Evolutionary conservation across 2,329 filamentous ascomycete genomes (phyloP).

Genomic region (Aureobasidium sp.): DNA sequence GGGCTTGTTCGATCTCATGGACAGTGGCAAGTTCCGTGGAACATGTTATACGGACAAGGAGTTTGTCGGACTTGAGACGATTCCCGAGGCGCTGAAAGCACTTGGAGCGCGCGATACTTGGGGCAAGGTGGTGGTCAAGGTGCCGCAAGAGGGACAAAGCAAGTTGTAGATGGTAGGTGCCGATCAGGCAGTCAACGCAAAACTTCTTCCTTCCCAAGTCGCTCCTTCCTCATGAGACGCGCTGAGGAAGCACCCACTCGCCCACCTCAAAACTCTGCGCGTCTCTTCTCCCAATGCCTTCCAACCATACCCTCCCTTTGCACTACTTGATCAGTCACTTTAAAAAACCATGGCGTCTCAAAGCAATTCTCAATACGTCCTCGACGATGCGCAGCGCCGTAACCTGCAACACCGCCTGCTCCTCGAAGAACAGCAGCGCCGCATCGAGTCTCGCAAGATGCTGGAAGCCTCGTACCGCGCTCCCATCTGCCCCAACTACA

Average conservation of each 20-base stretch:
- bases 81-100: conserved; percentile 67
- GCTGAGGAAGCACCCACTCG: neutral
- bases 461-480: neutral
- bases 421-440: conserved; percentile 2
- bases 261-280: neutral
- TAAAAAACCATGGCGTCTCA: neutral
- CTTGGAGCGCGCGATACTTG: conserved; percentile 77
- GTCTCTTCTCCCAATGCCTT: neutral
- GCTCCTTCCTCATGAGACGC: neutral
- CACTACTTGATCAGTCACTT: neutral
- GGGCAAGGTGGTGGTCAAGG: conserved; percentile 90
- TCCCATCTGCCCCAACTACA: neutral
- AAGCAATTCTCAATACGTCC: neutral
- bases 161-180: conserved; percentile 25
- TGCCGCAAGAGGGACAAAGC: conserved; percentile 56
- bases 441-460: neutral
- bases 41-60: conserved; percentile 76
- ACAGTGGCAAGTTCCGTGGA: conserved; percentile 67
- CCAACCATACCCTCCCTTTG: neutral
- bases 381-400: neutral
- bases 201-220: neutral
- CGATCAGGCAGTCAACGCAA: neutral
- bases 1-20: conserved; percentile 70
- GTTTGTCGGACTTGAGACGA: conserved; percentile 72
- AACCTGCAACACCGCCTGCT: neutral